These are phyloP conservation scores for Sporothrix inflata DNA, from an alignment of 2,329 filamentous ascomycete species.

Conservation along the genomic window DNA sequence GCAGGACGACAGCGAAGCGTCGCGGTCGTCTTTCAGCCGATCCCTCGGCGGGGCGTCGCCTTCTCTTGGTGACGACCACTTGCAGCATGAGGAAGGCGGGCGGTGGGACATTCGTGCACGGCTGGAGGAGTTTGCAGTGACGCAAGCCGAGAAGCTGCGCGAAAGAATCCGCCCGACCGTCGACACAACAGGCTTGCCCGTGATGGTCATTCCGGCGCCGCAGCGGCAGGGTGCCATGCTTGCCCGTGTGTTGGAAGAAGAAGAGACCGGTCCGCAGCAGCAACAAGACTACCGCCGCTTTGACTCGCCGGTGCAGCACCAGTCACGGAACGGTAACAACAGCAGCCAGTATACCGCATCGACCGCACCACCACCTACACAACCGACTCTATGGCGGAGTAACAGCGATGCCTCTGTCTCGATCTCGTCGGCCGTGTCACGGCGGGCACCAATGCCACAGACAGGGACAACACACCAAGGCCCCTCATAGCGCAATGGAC, in stretches of 20 bases:
- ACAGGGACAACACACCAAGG: neutral
- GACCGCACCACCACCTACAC: neutral
- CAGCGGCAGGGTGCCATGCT: conserved; percentile 60
- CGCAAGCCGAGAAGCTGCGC: conserved; percentile 62
- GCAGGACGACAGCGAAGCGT: neutral
- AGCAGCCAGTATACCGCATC: neutral
- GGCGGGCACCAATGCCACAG: neutral
- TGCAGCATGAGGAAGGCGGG: conserved; percentile 32
- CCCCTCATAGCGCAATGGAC: neutral
- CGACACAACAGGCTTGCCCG: conserved; percentile 59
- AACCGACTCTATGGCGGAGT: conserved; percentile 2
- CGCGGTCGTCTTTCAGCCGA: neutral
- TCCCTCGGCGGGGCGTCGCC: neutral
- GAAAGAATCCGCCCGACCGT: conserved; percentile 59
- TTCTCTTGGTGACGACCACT: neutral
- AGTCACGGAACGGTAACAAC: neutral
- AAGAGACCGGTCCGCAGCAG: conserved; percentile 40
- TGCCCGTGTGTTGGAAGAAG: conserved; percentile 60
- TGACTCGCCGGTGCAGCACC: neutral
- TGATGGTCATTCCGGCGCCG: conserved; percentile 65
- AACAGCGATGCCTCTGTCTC: conserved; percentile 4
- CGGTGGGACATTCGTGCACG: conserved; percentile 62
- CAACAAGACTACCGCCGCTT: neutral
- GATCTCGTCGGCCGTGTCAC: neutral
- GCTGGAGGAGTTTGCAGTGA: conserved; percentile 64